Evolutionary conservation across 805 yeast genomes (phyloP), one percentile per base, ranked within the genome.

Genomic region (Sungouiella blattae): DNA sequence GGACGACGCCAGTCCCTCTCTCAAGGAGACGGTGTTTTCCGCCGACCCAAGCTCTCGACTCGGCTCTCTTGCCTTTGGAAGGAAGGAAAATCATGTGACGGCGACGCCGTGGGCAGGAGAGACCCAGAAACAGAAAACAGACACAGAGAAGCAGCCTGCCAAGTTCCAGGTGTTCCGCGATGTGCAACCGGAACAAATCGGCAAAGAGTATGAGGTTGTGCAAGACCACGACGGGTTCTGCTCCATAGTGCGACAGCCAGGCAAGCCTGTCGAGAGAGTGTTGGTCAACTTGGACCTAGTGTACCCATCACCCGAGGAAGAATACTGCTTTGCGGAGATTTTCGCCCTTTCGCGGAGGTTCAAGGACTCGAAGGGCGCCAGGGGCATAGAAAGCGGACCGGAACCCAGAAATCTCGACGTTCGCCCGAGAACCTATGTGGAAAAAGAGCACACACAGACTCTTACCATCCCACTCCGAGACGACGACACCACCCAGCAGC

Each of bases 91-190:
- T 51, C 59, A 55, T 5, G 27, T 74, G 14, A 60, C 64, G 2
- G 68, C 87, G 1, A 64, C 61, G 6, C 72, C 80, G 0, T 80
- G 91, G 84, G 64, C 61, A 11, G 88, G 91, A 0, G 82, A 83
- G 47, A 64, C 60, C 2, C 33, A 80, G n/a, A 53, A 59, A 15
- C 83, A 78, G 47, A 53, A 59, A n/a, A 26, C 25, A n/a, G 32
- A 21, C 6, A 18, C 17, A 6, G 44, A 41, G 8, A 30, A 22
- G n/a, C 11, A 23, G 22, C 24, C 67, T 0, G 65, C 75, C 22
- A 59, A 53, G 45, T 43, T 43, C 30, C 36, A 33, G 29, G 53
- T 49, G 9, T 49, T 36, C 25, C 40, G 47, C 14, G 51, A 44
- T 25, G 39, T 36, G 20, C n/a, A n/a, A n/a, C 29, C 14, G 14